Evolutionary conservation across 2,329 filamentous ascomycete species (phyloP), one percentile per base, ranked within the genome.

Genomic region (Penicillium sp.): DNA sequence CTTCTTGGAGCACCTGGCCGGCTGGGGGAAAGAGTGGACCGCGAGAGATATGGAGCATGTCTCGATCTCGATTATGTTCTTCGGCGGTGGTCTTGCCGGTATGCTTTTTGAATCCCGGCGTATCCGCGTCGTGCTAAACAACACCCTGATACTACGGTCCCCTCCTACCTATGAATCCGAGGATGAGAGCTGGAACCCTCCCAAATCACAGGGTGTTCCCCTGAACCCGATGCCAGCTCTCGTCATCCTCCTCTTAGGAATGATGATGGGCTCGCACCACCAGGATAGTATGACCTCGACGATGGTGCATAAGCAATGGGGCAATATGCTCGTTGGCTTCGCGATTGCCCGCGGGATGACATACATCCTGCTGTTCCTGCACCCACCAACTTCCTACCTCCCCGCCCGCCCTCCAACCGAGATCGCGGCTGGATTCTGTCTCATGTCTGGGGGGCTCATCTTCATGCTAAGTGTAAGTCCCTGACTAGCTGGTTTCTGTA

Each of bases 301-400:
- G 68, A 97, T 95, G 91, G 86, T 98, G 52, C 94, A 98, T 79
- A 90, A 90, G 73, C 93, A 97, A 77, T 98, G 94, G 94, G 94
- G 94, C 26, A 88, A 88, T 71, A 84, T 98, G 67, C 85, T 98
- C 56, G 85, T 91, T 51, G 92, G 90, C 29, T 93, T 92, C 58
- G 90, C 93, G 0, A 83, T 96, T 61, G 89, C 92, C 26, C 88
- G 94, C 51, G 88, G 84, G 1, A 79, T 91, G 60, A 96, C 93
- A 6, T 98, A 97, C 75, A 77, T 95, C 5, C 78, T 93, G 47
- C 78, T 92, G 62, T 98, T 90, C 76, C 80, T 97, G 57, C 88
- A 88, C 67, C 93, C 93, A 17, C 93, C 93, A 1, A 89, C 83
- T 30, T 96, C 92, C 0, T 85, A 91, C 64, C 83, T 93, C 21